Conservation (phyloP, 805 yeast genomes). For the Metschnikowia cubensis region DNA sequence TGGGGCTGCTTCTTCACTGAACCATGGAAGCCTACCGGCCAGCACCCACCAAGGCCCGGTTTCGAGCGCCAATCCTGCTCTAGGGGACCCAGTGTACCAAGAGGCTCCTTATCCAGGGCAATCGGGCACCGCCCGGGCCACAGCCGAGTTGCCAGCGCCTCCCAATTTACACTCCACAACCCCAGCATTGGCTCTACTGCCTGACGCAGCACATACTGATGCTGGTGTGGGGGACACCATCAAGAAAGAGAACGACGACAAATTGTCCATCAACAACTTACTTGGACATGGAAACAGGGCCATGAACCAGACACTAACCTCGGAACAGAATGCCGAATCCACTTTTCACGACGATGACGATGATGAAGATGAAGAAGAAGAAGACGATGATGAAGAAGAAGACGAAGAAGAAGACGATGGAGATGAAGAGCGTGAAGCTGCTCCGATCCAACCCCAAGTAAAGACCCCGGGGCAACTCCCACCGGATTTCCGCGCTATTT, state of each 20-base stretch:
- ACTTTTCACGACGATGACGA: not conserved
- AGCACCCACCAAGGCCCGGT: not conserved
- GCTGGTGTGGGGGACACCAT: not conserved
- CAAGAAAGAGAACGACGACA: not conserved
- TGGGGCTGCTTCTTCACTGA: not conserved
- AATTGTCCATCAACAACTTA: constrained; percentile 1
- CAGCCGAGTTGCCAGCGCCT: not conserved
- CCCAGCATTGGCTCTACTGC: not conserved
- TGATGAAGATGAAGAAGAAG: not conserved
- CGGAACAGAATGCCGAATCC: not conserved
- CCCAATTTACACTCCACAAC: not conserved
- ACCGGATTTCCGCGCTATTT: constrained; percentile 12
- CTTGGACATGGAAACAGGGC: not conserved
- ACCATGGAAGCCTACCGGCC: not conserved
- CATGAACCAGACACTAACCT: not conserved
- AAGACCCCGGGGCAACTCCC: constrained; percentile 12
- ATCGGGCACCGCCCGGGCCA: not conserved
- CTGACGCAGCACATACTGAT: not conserved
- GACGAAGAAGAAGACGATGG: constrained; percentile 4
- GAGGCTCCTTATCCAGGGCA: not conserved
- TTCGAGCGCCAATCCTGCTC: not conserved
- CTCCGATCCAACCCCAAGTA: not conserved
- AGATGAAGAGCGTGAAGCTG: not conserved
- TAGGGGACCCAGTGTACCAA: not conserved
- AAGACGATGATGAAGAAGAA: constrained; percentile 3